phyloP scores from a whole-genome alignment of 31 red algal species.

The Endocladia muricata region DNA sequence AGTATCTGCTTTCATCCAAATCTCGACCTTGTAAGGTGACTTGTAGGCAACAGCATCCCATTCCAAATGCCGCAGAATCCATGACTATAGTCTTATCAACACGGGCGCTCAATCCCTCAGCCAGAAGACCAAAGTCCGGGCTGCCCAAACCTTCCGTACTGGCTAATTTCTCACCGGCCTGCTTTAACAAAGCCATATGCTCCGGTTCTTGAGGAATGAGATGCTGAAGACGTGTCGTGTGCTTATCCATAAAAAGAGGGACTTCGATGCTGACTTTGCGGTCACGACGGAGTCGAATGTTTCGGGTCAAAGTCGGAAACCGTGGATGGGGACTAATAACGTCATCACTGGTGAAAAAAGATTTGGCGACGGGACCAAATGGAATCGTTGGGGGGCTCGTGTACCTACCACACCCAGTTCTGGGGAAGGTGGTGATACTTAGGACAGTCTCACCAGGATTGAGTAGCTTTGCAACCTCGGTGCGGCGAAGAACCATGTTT shows the following conservation, averaged over 20 bases:
- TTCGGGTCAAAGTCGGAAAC: constrained; percentile 94
- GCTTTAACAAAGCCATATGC: constrained; percentile 23
- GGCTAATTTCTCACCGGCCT: constrained; percentile 17
- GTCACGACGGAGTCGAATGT: constrained; percentile 87
- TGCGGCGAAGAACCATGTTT: constrained; percentile 94
- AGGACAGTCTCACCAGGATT: constrained; percentile 59
- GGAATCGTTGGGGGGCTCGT: constrained; percentile 53
- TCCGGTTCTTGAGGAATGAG: constrained; percentile 39
- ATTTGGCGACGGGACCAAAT: constrained; percentile 67
- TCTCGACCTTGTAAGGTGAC: constrained; percentile 91
- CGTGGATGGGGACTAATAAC: constrained; percentile 97
- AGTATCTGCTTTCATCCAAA: constrained; percentile 81
- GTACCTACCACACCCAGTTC: constrained; percentile 71
- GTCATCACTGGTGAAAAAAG: constrained; percentile 82
- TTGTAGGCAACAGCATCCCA: constrained; percentile 92
- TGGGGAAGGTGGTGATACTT: constrained; percentile 81
- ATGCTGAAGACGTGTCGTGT: constrained; percentile 43
- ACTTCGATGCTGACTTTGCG: constrained; percentile 80
- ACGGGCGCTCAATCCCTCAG: constrained; percentile 22
- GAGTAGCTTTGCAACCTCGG: constrained; percentile 65
- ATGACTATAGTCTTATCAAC: constrained; percentile 75
- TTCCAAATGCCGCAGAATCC: constrained; percentile 96
- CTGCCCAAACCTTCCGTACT: neutral
- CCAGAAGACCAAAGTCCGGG: constrained; percentile 24
- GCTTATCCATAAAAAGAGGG: constrained; percentile 81